phyloP scores from a whole-genome alignment of 345 rosid genomes.

The Angophora floribunda region DNA sequence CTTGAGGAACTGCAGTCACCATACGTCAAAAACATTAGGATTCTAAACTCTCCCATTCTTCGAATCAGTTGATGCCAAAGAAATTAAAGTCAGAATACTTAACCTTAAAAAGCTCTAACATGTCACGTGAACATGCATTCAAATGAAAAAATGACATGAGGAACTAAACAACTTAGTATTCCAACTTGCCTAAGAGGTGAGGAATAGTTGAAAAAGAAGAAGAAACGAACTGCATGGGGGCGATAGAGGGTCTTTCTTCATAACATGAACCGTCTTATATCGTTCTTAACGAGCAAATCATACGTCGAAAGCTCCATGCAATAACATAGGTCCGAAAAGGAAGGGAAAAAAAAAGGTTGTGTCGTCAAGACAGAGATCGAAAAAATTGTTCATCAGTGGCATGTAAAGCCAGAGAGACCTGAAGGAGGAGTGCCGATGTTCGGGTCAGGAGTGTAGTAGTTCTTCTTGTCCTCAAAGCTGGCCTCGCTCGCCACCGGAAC shows the following conservation, averaged over 20 bases:
- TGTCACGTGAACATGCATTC: neutral
- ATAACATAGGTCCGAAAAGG: neutral
- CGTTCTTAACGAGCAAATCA: neutral
- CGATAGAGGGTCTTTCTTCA: neutral
- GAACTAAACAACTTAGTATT: neutral
- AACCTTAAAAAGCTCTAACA: neutral
- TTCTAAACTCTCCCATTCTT: neutral
- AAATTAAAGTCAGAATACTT: neutral
- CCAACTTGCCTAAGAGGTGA: neutral
- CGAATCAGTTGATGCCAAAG: neutral
- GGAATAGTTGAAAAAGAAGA: neutral
- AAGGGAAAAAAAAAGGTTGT: neutral
- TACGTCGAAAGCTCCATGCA: neutral
- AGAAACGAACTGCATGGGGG: neutral
- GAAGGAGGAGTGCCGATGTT: slow-evolving; percentile 39
- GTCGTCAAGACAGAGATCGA: neutral
- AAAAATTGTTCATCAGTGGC: neutral
- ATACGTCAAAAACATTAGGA: neutral
- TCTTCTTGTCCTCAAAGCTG: slow-evolving; percentile 48
- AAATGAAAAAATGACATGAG: neutral
- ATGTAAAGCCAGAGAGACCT: slow-evolving; percentile 4
- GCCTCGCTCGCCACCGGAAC: slow-evolving; percentile 23
- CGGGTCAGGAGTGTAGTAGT: slow-evolving; percentile 56
- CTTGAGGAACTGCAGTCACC: slow-evolving; percentile 27
- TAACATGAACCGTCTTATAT: neutral